These are phyloP conservation scores for Hsuehochloa calcarea DNA, from an alignment of 176 grass and related monocot genomes.

Conservation along the genomic window DNA sequence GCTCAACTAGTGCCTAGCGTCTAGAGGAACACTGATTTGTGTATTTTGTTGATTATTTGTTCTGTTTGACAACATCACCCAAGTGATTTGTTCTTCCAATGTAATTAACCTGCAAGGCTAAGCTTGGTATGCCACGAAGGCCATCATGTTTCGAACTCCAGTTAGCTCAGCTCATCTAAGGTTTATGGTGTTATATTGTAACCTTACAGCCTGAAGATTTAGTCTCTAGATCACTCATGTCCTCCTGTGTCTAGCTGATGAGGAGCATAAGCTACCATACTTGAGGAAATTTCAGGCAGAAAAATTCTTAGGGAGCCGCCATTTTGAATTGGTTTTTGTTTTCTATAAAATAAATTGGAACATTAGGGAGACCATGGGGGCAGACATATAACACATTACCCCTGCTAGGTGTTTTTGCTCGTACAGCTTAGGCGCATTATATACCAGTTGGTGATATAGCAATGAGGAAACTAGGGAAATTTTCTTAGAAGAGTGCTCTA, in stretches of 20 bases:
- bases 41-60: neutral
- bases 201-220: neutral
- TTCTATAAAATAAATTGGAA: neutral
- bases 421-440: neutral
- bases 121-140: neutral
- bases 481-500: conserved; percentile 15
- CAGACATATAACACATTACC: neutral
- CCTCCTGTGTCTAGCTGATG: neutral
- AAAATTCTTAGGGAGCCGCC: neutral
- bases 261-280: neutral
- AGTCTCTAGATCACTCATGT: neutral
- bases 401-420: neutral
- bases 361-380: neutral
- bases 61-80: neutral
- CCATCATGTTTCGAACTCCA: neutral
- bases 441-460: neutral
- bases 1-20: too few species aligned
- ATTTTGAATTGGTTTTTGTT: neutral
- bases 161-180: neutral
- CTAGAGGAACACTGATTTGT: too few species aligned
- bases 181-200: neutral
- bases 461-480: neutral
- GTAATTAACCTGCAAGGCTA: neutral
- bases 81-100: neutral
- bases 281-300: neutral